Evolutionary conservation across 2,329 filamentous ascomycete species (phyloP), one percentile per base, ranked within the genome.

Genomic region (Hawksworthiomyces lignivorus): DNA sequence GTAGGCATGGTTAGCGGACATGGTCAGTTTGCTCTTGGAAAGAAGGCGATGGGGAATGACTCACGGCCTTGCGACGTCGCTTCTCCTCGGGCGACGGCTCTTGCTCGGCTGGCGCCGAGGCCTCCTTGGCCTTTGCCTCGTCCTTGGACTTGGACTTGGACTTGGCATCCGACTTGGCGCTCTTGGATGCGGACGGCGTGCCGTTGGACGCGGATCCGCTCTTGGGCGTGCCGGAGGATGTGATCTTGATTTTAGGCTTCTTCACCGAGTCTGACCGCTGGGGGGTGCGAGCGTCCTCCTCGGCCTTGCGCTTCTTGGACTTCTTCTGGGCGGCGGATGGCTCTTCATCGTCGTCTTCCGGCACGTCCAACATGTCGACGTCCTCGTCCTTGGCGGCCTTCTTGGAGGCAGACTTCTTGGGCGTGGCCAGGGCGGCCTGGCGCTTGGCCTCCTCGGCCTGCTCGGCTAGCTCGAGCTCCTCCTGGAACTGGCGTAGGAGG

Each of bases 291-390:
- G 22, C 33, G 15, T 79, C 79, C 43, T 94, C 87, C 12, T 79
- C 84, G 56, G 87, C 82, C 75, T 94, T 94, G 54, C 88, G 82
- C 74, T 95, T 95, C 75, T 84, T 85, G 7, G 72, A 57, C 56
- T 73, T 73, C 60, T 74, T 73, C 46, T 65, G 62, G 52, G 64
- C 62, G 36, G 57, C 54, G 19, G 61, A 54, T 20, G 61, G 57
- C 26, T 68, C 69, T 20, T 67, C 52, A 65, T 49, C 50, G 28
- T 52, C 72, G 45, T 75, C 73, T 20, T 82, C 78, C 26, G 75
- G 70, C 17, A 64, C 64, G 27, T 61, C 67, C 22, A 61, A 66
- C 49, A 84, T 79, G 31, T 68, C 70, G 70, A 83, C 81, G 4
- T 81, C 78, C 9, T 72, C 55, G 48, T 80, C 75, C 30, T 74